These are phyloP conservation scores for Aspergillus texensis DNA, from an alignment of 2,329 filamentous ascomycete genomes.

Conservation along the genomic window DNA sequence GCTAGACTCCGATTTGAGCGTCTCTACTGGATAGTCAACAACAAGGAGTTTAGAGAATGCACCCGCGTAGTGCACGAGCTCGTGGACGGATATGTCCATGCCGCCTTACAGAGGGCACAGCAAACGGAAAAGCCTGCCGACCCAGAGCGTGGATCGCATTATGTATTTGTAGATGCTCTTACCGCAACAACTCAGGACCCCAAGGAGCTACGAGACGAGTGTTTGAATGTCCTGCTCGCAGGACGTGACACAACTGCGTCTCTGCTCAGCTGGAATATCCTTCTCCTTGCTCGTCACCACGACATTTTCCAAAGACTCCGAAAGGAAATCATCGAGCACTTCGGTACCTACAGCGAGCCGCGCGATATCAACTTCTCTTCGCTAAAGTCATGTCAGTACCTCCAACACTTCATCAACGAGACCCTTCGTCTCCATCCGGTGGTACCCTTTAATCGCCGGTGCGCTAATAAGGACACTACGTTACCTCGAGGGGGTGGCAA, in stretches of 20 bases:
- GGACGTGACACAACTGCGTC: constrained; percentile 57
- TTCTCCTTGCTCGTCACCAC: constrained; percentile 15
- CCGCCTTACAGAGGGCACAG: constrained; percentile 17
- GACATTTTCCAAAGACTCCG: constrained; percentile 13
- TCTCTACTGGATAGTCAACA: constrained; percentile 15
- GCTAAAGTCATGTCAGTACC: constrained; percentile 42
- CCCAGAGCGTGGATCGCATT: constrained; percentile 33
- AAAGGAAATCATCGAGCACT: constrained; percentile 12
- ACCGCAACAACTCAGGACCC: constrained; percentile 50
- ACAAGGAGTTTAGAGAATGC: constrained; percentile 10
- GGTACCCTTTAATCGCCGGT: constrained; percentile 48
- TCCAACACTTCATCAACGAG: constrained; percentile 40
- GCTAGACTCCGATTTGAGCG: constrained; percentile 15
- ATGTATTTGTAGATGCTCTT: constrained; percentile 54
- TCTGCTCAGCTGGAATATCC: constrained; percentile 41
- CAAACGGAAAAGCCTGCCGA: constrained; percentile 28
- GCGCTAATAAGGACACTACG: constrained; percentile 44
- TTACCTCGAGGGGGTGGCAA: constrained; percentile 60
- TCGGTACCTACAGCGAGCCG: constrained; percentile 30
- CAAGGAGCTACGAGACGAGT: constrained; percentile 48
- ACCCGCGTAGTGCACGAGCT: constrained; percentile 13
- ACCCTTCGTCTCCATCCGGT: constrained; percentile 48
- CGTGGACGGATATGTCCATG: constrained; percentile 13
- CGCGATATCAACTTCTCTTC: constrained; percentile 44
- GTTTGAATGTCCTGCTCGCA: constrained; percentile 54